Evolutionary conservation across 2,329 filamentous ascomycete species (phyloP).

Genomic region (Fonsecaea nubica): DNA sequence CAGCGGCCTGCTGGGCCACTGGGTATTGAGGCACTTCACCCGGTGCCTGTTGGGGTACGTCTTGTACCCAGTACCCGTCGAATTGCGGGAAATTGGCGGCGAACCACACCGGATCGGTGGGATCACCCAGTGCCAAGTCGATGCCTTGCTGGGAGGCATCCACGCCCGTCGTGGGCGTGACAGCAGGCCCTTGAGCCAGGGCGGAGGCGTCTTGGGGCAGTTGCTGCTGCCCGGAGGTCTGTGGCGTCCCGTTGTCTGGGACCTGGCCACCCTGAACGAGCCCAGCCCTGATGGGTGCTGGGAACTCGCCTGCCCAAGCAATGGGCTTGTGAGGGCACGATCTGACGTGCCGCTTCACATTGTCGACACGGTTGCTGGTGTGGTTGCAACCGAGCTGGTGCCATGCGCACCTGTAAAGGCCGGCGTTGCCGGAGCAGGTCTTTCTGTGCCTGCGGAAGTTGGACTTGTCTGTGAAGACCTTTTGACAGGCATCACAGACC

Average conservation of each 20-base stretch:
- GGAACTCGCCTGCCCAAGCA: not conserved
- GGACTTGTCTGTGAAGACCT: not conserved
- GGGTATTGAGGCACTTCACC: not conserved
- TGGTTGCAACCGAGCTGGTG: not conserved
- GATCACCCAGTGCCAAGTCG: not conserved
- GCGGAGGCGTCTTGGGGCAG: not conserved
- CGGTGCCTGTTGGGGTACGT: not conserved
- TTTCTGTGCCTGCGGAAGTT: constrained; percentile 3
- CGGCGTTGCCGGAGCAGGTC: not conserved
- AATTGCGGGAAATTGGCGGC: not conserved
- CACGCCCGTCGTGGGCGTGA: not conserved
- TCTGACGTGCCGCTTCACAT: constrained; percentile 18
- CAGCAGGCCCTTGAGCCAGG: not conserved
- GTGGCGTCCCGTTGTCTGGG: not conserved
- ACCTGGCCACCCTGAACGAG: not conserved
- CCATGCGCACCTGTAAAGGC: not conserved
- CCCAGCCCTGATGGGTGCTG: not conserved
- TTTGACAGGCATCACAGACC: not conserved
- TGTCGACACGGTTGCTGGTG: constrained; percentile 6
- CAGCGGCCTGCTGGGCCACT: not conserved
- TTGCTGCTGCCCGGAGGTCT: not conserved
- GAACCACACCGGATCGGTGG: not conserved
- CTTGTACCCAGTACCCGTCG: not conserved
- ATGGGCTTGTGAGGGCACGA: not conserved
- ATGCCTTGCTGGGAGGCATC: not conserved